phyloP scores from a whole-genome alignment of 805 yeast species.

The Spathaspora gorwiae region DNA sequence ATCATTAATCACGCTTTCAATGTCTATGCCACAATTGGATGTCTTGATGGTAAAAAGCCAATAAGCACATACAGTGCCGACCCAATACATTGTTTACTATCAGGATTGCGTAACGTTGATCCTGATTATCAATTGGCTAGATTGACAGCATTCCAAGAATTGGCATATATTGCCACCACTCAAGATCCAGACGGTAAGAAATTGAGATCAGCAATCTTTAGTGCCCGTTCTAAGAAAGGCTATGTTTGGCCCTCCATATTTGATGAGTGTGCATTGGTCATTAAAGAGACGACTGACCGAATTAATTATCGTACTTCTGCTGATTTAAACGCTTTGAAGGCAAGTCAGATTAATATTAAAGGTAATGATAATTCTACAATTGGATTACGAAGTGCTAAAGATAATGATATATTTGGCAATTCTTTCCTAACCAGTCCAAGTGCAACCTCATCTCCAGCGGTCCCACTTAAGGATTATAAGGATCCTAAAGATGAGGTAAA shows the following conservation, averaged over 20 bases:
- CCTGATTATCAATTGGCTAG: slow-evolving; percentile 31
- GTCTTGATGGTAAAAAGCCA: slow-evolving; percentile 62
- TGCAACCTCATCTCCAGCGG: background rate
- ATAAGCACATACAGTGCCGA: slow-evolving; percentile 55
- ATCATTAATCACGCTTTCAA: slow-evolving; percentile 51
- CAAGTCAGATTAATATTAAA: slow-evolving; percentile 12
- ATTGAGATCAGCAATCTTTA: slow-evolving; percentile 51
- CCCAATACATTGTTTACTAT: slow-evolving; percentile 58
- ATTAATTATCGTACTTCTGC: slow-evolving; percentile 29
- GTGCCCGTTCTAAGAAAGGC: slow-evolving; percentile 41
- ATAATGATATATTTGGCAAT: slow-evolving; percentile 33
- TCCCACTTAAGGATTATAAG: background rate
- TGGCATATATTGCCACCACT: slow-evolving; percentile 58
- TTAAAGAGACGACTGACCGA: slow-evolving; percentile 44
- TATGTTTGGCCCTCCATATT: slow-evolving; percentile 56
- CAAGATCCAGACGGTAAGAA: slow-evolving; percentile 36
- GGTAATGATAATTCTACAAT: slow-evolving; percentile 10
- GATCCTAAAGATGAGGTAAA: background rate
- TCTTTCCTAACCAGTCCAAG: slow-evolving; percentile 13
- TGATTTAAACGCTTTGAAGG: slow-evolving; percentile 26
- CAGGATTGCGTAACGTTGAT: slow-evolving; percentile 56
- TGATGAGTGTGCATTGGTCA: slow-evolving; percentile 54
- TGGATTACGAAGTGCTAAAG: slow-evolving; percentile 3
- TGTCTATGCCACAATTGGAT: slow-evolving; percentile 68
- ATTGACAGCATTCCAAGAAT: slow-evolving; percentile 71